A percentile compares a stretch with the other conserved stretches of the same genome.
Evolutionary conservation across 805 yeast species (phyloP).

Genomic region (Candida coleopterorum): DNA sequence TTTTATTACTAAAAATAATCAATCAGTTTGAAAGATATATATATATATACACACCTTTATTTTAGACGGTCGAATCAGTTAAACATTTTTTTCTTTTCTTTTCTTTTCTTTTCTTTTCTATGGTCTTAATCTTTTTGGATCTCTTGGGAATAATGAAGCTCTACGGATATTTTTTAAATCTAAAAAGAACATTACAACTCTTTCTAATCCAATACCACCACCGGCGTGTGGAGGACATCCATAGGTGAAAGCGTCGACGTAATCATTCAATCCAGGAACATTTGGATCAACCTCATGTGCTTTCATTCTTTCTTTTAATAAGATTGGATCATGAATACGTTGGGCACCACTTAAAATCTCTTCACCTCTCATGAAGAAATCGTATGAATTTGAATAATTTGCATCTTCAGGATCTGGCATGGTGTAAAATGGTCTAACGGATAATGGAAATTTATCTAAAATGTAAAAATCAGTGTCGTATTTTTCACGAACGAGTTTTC

Average conservation of each 20-base stretch:
- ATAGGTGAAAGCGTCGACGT: conserved; percentile 85
- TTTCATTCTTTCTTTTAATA: conserved; percentile 75
- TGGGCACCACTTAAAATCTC: conserved; percentile 99
- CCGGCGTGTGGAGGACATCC: conserved; percentile 99
- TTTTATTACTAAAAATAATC: too few relatives aligned
- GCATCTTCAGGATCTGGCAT: conserved; percentile 97
- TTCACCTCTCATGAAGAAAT: conserved; percentile 99
- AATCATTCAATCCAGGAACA: conserved; percentile 81
- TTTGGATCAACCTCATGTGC: conserved; percentile 79
- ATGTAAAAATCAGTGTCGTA: conserved; percentile 97
- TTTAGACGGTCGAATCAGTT: too few relatives aligned
- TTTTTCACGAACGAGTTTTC: conserved; percentile 85
- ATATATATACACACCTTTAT: too few relatives aligned
- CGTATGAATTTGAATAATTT: conserved; percentile 93
- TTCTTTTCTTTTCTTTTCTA: conserved; percentile 21
- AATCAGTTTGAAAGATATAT: too few relatives aligned
- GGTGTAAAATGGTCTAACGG: conserved; percentile 96
- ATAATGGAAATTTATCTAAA: conserved; percentile 96
- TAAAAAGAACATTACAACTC: conserved; percentile 97
- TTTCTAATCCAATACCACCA: conserved; percentile 98
- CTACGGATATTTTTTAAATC: conserved; percentile 97
- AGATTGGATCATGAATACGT: conserved; percentile 91
- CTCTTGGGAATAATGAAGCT: conserved; percentile 99
- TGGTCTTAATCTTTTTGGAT: conserved; percentile 92
- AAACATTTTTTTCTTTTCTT: too few relatives aligned